These are phyloP conservation scores for Colletotrichum tanaceti DNA, from an alignment of 2,329 filamentous ascomycete genomes.

Conservation along the genomic window DNA sequence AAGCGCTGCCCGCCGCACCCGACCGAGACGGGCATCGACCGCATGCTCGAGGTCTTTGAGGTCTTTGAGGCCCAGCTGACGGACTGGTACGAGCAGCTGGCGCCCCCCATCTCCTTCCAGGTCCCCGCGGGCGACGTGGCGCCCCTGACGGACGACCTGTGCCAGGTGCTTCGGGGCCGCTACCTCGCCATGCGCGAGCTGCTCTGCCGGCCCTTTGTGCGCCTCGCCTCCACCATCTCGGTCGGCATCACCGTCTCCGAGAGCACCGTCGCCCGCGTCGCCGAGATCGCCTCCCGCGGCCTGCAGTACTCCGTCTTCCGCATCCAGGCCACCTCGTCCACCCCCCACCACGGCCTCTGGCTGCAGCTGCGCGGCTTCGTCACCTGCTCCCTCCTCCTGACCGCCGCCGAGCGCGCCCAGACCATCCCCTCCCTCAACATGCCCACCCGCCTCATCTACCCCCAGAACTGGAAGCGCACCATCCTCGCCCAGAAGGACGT, in stretches of 20 bases:
- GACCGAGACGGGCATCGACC: slow-evolving; percentile 34
- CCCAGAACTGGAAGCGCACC: slow-evolving; percentile 26
- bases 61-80: slow-evolving; percentile 35
- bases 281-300: slow-evolving; percentile 26
- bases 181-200: slow-evolving; percentile 33
- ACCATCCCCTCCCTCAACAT: slow-evolving; percentile 34
- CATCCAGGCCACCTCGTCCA: slow-evolving; percentile 27
- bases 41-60: slow-evolving; percentile 38
- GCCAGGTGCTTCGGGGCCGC: slow-evolving; percentile 30
- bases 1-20: slow-evolving; percentile 14
- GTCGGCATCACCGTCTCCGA: slow-evolving; percentile 25
- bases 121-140: slow-evolving; percentile 19
- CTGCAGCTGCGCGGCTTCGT: slow-evolving; percentile 34
- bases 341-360: slow-evolving; percentile 31
- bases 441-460: slow-evolving; percentile 25
- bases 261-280: slow-evolving; percentile 12
- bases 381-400: slow-evolving; percentile 33
- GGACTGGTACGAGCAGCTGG: slow-evolving; percentile 36
- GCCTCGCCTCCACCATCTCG: slow-evolving; percentile 32
- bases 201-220: slow-evolving; percentile 33
- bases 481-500: slow-evolving; percentile 33
- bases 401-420: slow-evolving; percentile 31
- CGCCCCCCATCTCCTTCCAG: slow-evolving; percentile 30
- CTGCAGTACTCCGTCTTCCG: slow-evolving; percentile 34
- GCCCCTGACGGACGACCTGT: slow-evolving; percentile 33